A percentile compares a stretch with the other conserved stretches of the same genome.
Evolutionary conservation across 257 asterid genomes (phyloP).

Genomic region (Ophiorrhiza pumila): DNA sequence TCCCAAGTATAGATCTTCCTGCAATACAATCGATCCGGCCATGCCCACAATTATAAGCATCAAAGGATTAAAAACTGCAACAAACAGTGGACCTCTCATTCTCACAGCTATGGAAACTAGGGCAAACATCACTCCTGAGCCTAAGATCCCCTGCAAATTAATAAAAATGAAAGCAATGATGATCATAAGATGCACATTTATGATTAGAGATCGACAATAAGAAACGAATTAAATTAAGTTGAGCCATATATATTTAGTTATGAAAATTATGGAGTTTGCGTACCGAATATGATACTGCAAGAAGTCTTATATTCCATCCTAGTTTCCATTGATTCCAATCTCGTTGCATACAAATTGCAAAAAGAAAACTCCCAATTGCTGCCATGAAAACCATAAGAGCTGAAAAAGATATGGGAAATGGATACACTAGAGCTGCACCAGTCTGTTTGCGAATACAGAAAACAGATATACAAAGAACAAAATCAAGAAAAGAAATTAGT

Average conservation of each 20-base stretch:
- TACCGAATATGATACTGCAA: background rate
- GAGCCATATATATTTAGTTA: too few species aligned
- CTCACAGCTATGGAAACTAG: constrained; percentile 13
- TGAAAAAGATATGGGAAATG: background rate
- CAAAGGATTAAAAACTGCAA: constrained; percentile 29
- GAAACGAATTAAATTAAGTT: too few species aligned
- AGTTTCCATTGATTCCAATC: background rate
- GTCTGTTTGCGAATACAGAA: background rate
- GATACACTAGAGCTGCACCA: background rate
- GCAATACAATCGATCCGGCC: constrained; percentile 20
- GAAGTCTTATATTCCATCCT: background rate
- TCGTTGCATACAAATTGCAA: background rate
- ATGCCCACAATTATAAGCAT: constrained; percentile 29
- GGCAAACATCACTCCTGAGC: constrained; percentile 8
- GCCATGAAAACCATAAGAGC: background rate
- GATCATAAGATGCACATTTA: too few species aligned
- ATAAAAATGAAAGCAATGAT: background rate
- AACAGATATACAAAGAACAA: too few species aligned
- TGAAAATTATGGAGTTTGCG: background rate
- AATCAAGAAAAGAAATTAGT: too few species aligned
- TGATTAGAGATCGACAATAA: too few species aligned
- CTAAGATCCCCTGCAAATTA: background rate
- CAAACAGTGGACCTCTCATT: constrained; percentile 40
- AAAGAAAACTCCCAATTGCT: background rate
- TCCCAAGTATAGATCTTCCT: constrained; percentile 32